Percentiles rank a stretch among this genome's conserved stretches.
Evolutionary conservation across 305 asterid species (phyloP).

Genomic region (Solanum chacoense): DNA sequence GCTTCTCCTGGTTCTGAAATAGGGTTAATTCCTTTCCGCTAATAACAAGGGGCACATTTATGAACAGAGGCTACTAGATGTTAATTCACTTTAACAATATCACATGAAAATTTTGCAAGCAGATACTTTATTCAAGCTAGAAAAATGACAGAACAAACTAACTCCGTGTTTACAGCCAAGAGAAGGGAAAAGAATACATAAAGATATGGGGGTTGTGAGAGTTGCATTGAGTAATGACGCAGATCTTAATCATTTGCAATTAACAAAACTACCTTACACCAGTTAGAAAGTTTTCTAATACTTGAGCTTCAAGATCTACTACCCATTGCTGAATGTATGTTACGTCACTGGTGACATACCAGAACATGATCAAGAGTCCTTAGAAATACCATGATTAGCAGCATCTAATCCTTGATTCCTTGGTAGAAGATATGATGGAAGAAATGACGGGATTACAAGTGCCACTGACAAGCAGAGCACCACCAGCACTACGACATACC

Average conservation of each 20-base stretch:
- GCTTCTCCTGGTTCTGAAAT: background rate
- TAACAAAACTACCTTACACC: background rate
- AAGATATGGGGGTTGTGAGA: background rate
- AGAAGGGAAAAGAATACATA: background rate
- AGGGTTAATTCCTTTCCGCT: background rate
- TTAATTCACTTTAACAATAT: background rate
- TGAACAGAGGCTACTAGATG: background rate
- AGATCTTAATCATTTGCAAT: background rate
- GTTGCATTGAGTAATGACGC: background rate
- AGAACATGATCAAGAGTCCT: constrained; percentile 28
- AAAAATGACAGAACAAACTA: background rate
- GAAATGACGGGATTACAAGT: constrained; percentile 51
- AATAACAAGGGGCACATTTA: background rate
- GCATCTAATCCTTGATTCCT: constrained; percentile 23
- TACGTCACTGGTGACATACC: background rate
- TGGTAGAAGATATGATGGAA: constrained; percentile 53
- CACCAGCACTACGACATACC: constrained; percentile 53
- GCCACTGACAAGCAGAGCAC: constrained; percentile 52
- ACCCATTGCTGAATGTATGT: background rate
- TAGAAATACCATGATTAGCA: constrained; percentile 17
- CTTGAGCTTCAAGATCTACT: background rate
- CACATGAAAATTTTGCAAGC: background rate
- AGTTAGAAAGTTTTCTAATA: background rate
- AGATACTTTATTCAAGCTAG: background rate
- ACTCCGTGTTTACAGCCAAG: background rate